Conservation (phyloP, 306 rosid species). For the Ormosia semicastrata region DNA sequence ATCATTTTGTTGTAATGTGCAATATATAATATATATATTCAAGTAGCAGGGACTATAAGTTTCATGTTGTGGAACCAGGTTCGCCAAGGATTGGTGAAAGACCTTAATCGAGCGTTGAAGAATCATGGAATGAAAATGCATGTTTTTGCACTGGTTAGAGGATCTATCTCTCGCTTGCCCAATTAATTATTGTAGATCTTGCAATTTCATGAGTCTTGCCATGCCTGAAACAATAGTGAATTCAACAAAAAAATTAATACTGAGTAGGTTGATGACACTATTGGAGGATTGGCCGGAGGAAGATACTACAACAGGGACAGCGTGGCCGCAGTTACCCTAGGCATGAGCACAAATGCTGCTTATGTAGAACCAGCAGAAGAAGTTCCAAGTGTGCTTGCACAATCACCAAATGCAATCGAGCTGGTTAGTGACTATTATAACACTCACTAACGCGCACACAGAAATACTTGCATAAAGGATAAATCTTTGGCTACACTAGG, state of each 20-base stretch:
- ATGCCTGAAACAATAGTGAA: not conserved
- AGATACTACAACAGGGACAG: constrained; percentile 60
- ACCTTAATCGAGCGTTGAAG: constrained; percentile 48
- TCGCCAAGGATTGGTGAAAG: constrained; percentile 46
- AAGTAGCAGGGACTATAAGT: not conserved
- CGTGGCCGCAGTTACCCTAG: constrained; percentile 63
- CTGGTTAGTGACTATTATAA: constrained; percentile 41
- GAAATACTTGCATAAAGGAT: too few relatives aligned
- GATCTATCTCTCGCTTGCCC: not conserved
- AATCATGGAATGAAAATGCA: constrained; percentile 51
- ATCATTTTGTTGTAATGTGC: not conserved
- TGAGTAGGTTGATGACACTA: constrained; percentile 65
- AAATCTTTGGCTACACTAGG: too few relatives aligned
- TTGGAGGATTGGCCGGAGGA: constrained; percentile 76
- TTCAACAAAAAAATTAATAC: not conserved
- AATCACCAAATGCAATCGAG: constrained; percentile 46
- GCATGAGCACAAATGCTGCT: constrained; percentile 67
- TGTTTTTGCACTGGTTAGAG: constrained; percentile 50
- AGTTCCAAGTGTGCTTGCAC: constrained; percentile 34
- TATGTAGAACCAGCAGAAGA: constrained; percentile 51
- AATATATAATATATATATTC: too few relatives aligned
- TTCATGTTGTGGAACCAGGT: constrained; percentile 38
- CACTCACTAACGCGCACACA: not conserved
- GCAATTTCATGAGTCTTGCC: not conserved
- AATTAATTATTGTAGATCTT: not conserved